phyloP scores from a whole-genome alignment of 2,329 filamentous ascomycete genomes.

The Pestalotiopsis sp. region DNA sequence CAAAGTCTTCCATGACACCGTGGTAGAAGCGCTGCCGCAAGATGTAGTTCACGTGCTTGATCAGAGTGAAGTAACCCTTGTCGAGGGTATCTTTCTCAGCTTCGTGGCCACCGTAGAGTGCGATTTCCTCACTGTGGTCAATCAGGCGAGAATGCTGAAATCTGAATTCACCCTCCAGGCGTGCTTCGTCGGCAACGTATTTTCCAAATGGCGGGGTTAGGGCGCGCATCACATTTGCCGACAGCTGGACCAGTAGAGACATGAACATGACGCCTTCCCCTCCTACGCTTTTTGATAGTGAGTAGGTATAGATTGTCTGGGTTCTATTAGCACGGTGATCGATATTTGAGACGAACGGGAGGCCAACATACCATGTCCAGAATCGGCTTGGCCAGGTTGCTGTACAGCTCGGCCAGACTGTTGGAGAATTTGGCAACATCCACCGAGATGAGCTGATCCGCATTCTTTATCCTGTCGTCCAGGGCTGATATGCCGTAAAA shows the following conservation, averaged over 20 bases:
- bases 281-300: slow-evolving; percentile 90
- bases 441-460: slow-evolving; percentile 94
- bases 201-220: slow-evolving; percentile 95
- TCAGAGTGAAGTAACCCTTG: slow-evolving; percentile 98
- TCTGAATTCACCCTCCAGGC: slow-evolving; percentile 92
- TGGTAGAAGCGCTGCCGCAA: slow-evolving; percentile 90
- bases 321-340: slow-evolving; percentile 25
- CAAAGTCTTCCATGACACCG: slow-evolving; percentile 99
- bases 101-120: slow-evolving; percentile 87
- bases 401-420: slow-evolving; percentile 91
- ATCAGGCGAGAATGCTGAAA: slow-evolving; percentile 95
- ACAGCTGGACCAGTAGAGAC: slow-evolving; percentile 90
- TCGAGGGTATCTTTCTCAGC: slow-evolving; percentile 96
- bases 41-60: slow-evolving; percentile 98
- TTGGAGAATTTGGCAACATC: slow-evolving; percentile 97
- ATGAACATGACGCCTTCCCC: slow-evolving; percentile 95
- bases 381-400: slow-evolving; percentile 91
- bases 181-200: slow-evolving; percentile 95
- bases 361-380: slow-evolving; percentile 75
- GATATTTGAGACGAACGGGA: background rate
- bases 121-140: slow-evolving; percentile 94
- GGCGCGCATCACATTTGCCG: slow-evolving; percentile 89
- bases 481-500: slow-evolving; percentile 96
- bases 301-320: slow-evolving; percentile 88
- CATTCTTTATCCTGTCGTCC: slow-evolving; percentile 97